Conservation (phyloP, 495 filamentous ascomycete genomes). For the Lepraria neglecta region DNA sequence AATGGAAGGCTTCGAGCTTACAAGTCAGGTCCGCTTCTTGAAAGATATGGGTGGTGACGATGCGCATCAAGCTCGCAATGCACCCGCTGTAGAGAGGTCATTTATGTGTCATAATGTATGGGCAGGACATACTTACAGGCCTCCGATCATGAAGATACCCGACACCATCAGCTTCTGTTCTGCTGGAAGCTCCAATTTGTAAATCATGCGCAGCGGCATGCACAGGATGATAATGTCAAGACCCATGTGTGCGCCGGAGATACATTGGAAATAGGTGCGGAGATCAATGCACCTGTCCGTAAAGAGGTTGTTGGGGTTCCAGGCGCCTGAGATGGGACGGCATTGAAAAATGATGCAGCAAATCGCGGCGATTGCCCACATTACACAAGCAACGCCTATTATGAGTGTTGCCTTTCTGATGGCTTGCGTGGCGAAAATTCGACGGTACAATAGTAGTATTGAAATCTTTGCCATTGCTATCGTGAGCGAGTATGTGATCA, state of each 20-base stretch:
- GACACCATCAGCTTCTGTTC: slow-evolving; percentile 25
- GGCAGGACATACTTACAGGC: slow-evolving; percentile 25
- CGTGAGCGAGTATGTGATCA: slow-evolving; percentile 35
- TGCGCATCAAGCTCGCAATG: slow-evolving; percentile 32
- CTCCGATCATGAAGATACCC: slow-evolving; percentile 29
- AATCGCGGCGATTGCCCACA: slow-evolving; percentile 39
- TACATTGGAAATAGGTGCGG: slow-evolving; percentile 38
- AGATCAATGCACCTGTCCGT: slow-evolving; percentile 40
- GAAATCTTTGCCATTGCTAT: slow-evolving; percentile 34
- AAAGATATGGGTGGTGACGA: slow-evolving; percentile 26
- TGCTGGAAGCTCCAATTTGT: slow-evolving; percentile 21
- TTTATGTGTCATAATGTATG: too few relatives aligned
- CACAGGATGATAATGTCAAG: slow-evolving; percentile 43
- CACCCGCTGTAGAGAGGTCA: slow-evolving; percentile 26
- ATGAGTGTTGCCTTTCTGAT: slow-evolving; percentile 31
- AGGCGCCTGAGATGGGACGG: slow-evolving; percentile 38
- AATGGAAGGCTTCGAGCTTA: not conserved
- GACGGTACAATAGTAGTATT: slow-evolving; percentile 36
- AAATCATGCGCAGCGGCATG: slow-evolving; percentile 33
- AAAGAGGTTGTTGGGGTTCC: slow-evolving; percentile 28
- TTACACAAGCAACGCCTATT: slow-evolving; percentile 34
- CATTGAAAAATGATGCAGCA: slow-evolving; percentile 44
- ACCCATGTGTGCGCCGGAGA: slow-evolving; percentile 40
- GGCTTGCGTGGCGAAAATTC: slow-evolving; percentile 31
- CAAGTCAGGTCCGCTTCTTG: slow-evolving; percentile 12